These are phyloP conservation scores for Polygonum maritimum DNA, from an alignment of 148 eudicot genomes.

Conservation along the genomic window DNA sequence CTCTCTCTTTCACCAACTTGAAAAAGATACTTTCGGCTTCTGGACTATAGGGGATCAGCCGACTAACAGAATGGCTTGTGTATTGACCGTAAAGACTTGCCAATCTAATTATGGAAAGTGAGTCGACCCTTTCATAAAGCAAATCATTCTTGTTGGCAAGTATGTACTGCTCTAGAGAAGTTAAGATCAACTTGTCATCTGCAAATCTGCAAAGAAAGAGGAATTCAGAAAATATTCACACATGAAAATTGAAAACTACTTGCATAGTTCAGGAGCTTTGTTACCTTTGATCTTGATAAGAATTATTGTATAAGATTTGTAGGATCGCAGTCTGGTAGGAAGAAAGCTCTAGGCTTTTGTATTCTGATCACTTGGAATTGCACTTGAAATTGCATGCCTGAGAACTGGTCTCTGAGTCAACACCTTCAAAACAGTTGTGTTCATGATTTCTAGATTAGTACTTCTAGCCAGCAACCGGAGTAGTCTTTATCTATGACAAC, in stretches of 20 bases:
- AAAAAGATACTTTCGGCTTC: conserved; percentile 82
- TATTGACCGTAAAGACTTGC: conserved; percentile 68
- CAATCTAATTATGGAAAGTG: conserved; percentile 28
- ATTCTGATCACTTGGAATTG: conserved; percentile 34
- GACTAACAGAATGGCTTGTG: conserved; percentile 49
- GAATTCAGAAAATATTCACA: neutral
- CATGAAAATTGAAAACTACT: neutral
- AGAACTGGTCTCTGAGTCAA: conserved; percentile 70
- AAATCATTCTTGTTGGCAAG: conserved; percentile 51
- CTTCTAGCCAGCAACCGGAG: neutral
- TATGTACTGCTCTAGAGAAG: conserved; percentile 93
- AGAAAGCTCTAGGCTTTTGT: conserved; percentile 41
- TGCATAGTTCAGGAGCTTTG: conserved; percentile 2
- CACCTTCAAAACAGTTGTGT: conserved; percentile 70
- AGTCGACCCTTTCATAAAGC: conserved; percentile 28
- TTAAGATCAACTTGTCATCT: conserved; percentile 69
- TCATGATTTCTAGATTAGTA: conserved; percentile 16
- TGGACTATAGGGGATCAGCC: conserved; percentile 61
- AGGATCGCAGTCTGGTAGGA: conserved; percentile 71
- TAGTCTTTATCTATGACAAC: neutral
- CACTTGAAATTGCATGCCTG: conserved; percentile 34
- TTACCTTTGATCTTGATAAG: conserved; percentile 75
- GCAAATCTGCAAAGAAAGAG: conserved; percentile 41
- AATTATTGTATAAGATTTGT: conserved; percentile 57
- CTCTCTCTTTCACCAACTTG: conserved; percentile 47